Conservation (phyloP, 179 eudicot genomes). For the Carnegiea gigantea region DNA sequence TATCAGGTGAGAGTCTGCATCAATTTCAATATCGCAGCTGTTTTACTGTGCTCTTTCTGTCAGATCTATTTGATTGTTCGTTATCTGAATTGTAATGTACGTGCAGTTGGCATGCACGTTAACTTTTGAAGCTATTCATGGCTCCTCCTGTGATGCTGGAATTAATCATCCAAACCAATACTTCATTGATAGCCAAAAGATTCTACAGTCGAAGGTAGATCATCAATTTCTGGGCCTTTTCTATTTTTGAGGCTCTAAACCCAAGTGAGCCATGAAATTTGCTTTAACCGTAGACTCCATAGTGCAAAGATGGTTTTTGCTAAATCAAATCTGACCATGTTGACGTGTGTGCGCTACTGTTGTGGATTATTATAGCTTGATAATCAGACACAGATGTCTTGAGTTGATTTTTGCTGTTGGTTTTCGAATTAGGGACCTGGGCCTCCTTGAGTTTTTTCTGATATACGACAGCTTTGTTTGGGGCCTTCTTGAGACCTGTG, state of each 20-base stretch:
- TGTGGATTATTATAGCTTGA: not conserved
- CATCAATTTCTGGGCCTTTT: not conserved
- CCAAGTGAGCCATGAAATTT: not conserved
- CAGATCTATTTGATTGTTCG: not conserved
- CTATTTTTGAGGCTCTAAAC: not conserved
- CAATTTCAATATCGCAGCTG: not conserved
- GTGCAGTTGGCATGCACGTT: constrained; percentile 93
- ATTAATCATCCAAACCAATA: constrained; percentile 97
- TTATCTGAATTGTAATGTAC: constrained; percentile 18
- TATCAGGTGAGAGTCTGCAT: constrained; percentile 57
- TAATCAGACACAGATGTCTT: no score
- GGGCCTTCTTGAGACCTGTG: no score
- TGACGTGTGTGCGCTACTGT: not conserved
- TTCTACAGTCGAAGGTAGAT: constrained; percentile 55
- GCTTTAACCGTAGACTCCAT: not conserved
- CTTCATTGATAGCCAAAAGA: constrained; percentile 81
- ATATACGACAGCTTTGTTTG: no score
- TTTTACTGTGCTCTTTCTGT: not conserved
- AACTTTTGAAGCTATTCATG: constrained; percentile 90
- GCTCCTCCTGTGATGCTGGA: constrained; percentile 80
- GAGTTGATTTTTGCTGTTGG: no score
- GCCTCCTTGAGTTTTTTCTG: no score
- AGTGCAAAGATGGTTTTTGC: not conserved
- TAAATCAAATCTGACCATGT: not conserved
- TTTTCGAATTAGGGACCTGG: no score